These are phyloP conservation scores for Amauroascus verrucosus DNA, from an alignment of 2,329 filamentous ascomycete genomes.

Conservation along the genomic window DNA sequence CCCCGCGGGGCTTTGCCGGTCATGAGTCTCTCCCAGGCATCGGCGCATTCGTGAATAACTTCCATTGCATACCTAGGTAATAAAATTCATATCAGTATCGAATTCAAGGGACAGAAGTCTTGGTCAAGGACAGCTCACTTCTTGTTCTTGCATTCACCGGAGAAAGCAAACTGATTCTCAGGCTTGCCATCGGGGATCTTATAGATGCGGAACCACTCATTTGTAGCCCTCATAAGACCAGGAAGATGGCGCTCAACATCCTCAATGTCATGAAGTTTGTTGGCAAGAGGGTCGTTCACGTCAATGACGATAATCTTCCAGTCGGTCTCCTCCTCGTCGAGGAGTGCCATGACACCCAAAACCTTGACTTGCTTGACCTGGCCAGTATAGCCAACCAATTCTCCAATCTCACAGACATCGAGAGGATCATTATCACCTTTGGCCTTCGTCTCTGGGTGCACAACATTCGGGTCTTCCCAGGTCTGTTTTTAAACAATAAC, in stretches of 20 bases:
- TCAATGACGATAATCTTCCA: slow-evolving; percentile 99
- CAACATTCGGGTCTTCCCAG: slow-evolving; percentile 94
- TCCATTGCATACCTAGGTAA: slow-evolving; percentile 71
- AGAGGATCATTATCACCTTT: slow-evolving; percentile 99
- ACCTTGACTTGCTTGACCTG: slow-evolving; percentile 99
- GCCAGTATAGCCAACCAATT: slow-evolving; percentile 89
- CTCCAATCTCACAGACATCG: slow-evolving; percentile 98
- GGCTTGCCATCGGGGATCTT: slow-evolving; percentile 99
- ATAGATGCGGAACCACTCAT: slow-evolving; percentile 99
- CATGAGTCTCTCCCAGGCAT: slow-evolving; percentile 95
- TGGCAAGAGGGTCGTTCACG: slow-evolving; percentile 88
- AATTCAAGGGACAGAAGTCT: background rate
- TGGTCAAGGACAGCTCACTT: slow-evolving; percentile 45
- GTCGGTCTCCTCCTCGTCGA: slow-evolving; percentile 99
- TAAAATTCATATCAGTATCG: slow-evolving; percentile 13
- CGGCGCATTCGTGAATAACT: slow-evolving; percentile 86
- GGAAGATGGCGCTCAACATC: slow-evolving; percentile 98
- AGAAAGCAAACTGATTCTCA: slow-evolving; percentile 99
- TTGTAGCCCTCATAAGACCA: slow-evolving; percentile 90
- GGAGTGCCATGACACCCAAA: slow-evolving; percentile 95
- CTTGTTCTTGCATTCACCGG: slow-evolving; percentile 99
- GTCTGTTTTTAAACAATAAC: slow-evolving; percentile 53
- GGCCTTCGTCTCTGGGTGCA: slow-evolving; percentile 98
- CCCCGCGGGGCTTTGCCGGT: slow-evolving; percentile 74
- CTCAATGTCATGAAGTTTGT: slow-evolving; percentile 97